Conservation (phyloP, 2,329 filamentous ascomycete genomes). For the Madurella mycetomatis region DNA sequence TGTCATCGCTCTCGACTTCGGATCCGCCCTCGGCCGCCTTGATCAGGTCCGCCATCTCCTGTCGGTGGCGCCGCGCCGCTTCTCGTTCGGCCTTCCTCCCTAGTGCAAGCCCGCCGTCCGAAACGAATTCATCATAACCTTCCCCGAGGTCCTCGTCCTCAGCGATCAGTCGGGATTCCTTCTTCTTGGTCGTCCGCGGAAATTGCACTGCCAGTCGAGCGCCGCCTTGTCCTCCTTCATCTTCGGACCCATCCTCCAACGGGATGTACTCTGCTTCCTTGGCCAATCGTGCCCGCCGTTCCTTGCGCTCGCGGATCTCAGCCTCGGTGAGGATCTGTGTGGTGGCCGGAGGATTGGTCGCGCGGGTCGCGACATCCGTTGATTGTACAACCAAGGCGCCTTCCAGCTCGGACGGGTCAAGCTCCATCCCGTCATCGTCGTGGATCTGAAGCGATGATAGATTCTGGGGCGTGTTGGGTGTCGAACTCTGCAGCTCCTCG, state of each 20-base stretch:
- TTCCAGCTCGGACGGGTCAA: slow-evolving; percentile 58
- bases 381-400: slow-evolving; percentile 60
- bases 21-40: slow-evolving; percentile 64
- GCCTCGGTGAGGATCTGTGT: slow-evolving; percentile 67
- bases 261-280: slow-evolving; percentile 63
- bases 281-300: slow-evolving; percentile 75
- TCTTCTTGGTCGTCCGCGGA: slow-evolving; percentile 54
- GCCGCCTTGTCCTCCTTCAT: slow-evolving; percentile 26
- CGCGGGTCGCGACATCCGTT: slow-evolving; percentile 35
- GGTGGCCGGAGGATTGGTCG: slow-evolving; percentile 16
- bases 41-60: slow-evolving; percentile 81
- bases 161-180: slow-evolving; percentile 68
- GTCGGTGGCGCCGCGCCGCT: slow-evolving; percentile 59
- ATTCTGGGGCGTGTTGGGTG: slow-evolving; percentile 73
- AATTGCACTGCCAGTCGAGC: slow-evolving; percentile 19
- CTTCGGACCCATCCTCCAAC: slow-evolving; percentile 55
- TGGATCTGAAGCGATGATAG: slow-evolving; percentile 42
- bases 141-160: slow-evolving; percentile 93
- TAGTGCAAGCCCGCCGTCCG: slow-evolving; percentile 74
- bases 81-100: slow-evolving; percentile 76
- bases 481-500: slow-evolving; percentile 78
- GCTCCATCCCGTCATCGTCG: slow-evolving; percentile 46
- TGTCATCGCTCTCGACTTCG: slow-evolving; percentile 50
- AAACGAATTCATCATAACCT: slow-evolving; percentile 87
- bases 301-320: slow-evolving; percentile 88